Evolutionary conservation across 1,139 yeast species (phyloP).

Genomic region (Pneumocystis carinii): DNA sequence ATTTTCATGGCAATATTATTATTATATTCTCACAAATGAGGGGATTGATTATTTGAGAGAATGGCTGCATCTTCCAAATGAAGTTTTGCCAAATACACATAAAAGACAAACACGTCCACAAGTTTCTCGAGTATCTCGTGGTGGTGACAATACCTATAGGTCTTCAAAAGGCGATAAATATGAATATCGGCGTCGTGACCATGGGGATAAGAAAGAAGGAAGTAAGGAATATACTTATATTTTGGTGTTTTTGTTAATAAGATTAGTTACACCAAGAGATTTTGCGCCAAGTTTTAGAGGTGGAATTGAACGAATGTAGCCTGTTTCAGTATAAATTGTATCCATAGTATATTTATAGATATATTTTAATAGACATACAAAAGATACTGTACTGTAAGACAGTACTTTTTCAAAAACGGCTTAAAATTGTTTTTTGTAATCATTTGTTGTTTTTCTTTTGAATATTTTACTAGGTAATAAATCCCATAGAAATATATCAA

Average conservation of each 20-base stretch:
- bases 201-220: slow-evolving; percentile 11
- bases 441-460: no score
- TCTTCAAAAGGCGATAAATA: slow-evolving; percentile 5
- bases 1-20: slow-evolving; percentile 99
- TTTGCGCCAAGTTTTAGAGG: slow-evolving; percentile 13
- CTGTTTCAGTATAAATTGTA: not conserved
- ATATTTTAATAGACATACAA: no score
- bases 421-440: no score
- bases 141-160: slow-evolving; percentile 6
- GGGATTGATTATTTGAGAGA: slow-evolving; percentile 98
- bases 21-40: slow-evolving; percentile 99
- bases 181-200: slow-evolving; percentile 12
- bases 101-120: slow-evolving; percentile 55
- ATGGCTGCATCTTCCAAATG: slow-evolving; percentile 97
- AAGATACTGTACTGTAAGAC: no score
- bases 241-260: not conserved
- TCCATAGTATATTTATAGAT: no score
- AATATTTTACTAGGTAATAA: no score
- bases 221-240: not conserved
- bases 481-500: no score
- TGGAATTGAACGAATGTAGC: slow-evolving; percentile 12
- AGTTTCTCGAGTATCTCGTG: slow-evolving; percentile 10
- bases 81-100: slow-evolving; percentile 97
- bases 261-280: slow-evolving; percentile 12
- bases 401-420: no score